These are phyloP conservation scores for Penicillium concentricum DNA, from an alignment of 2,329 filamentous ascomycete genomes.

Conservation along the genomic window DNA sequence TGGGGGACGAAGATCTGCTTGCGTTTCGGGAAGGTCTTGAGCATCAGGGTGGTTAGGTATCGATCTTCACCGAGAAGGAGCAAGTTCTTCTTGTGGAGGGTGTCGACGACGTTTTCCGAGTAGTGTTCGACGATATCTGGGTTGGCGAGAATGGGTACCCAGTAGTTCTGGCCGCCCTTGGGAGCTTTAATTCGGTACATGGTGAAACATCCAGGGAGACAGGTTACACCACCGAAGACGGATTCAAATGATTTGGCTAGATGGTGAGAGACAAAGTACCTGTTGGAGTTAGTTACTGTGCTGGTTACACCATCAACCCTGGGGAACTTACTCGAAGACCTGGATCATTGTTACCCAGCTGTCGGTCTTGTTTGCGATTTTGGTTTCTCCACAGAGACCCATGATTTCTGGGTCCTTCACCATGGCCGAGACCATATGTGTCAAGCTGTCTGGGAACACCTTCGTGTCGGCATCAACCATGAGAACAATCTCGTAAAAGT, in stretches of 20 bases:
- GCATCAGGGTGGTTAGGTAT: constrained; percentile 94
- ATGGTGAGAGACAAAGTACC: constrained; percentile 97
- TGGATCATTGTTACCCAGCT: constrained; percentile 98
- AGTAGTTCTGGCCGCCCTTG: constrained; percentile 98
- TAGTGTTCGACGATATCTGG: constrained; percentile 99
- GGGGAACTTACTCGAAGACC: constrained; percentile 73
- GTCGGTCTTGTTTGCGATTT: constrained; percentile 96
- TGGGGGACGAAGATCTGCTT: constrained; percentile 99
- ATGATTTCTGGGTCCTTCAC: constrained; percentile 99
- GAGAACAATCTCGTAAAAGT: constrained; percentile 96
- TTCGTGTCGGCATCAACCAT: constrained; percentile 99
- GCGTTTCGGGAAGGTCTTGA: constrained; percentile 97
- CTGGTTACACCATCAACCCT: background rate
- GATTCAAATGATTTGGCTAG: constrained; percentile 96
- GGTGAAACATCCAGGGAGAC: constrained; percentile 97
- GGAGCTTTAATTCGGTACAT: constrained; percentile 99
- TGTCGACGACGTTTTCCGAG: constrained; percentile 98
- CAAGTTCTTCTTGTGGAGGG: constrained; percentile 95
- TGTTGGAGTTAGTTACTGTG: constrained; percentile 21
- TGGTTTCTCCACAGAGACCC: constrained; percentile 97
- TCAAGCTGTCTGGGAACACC: constrained; percentile 96
- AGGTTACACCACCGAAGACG: constrained; percentile 97
- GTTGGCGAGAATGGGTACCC: constrained; percentile 97
- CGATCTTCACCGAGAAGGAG: constrained; percentile 90
- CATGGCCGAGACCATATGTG: constrained; percentile 99